phyloP scores from a whole-genome alignment of 139 green algal genomes.

The Deuterostichococcus epilithicus region DNA sequence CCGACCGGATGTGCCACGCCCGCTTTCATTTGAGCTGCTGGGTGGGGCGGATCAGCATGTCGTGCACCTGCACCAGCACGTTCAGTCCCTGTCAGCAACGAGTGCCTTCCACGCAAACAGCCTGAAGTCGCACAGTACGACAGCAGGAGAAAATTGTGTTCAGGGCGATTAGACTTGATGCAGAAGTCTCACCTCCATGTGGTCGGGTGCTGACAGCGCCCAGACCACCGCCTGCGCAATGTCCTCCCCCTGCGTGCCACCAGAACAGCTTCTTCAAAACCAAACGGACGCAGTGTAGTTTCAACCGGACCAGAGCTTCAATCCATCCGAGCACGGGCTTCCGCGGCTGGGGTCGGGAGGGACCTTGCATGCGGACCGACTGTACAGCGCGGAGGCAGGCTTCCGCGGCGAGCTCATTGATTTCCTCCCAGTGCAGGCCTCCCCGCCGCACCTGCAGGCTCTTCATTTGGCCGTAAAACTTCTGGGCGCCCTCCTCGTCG shows the following conservation, averaged over 20 bases:
- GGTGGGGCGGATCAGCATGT: constrained; percentile 57
- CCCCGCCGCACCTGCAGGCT: not conserved
- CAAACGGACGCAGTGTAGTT: too few relatives aligned
- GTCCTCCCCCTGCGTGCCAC: constrained; percentile 53
- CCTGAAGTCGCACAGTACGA: too few relatives aligned
- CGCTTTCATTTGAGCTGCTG: constrained; percentile 51
- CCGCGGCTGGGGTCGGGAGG: too few relatives aligned
- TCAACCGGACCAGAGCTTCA: too few relatives aligned
- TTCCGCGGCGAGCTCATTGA: too few relatives aligned
- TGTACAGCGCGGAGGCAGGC: not conserved
- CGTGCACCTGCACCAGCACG: constrained; percentile 57
- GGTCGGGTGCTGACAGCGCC: constrained; percentile 50
- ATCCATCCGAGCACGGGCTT: too few relatives aligned
- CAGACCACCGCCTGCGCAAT: constrained; percentile 61
- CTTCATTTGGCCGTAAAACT: constrained; percentile 14
- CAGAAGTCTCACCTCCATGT: constrained; percentile 46
- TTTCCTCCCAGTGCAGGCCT: not conserved
- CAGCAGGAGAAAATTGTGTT: too few relatives aligned
- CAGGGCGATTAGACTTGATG: too few relatives aligned
- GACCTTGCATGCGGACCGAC: too few relatives aligned
- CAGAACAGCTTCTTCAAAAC: constrained; percentile 16
- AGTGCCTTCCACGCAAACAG: too few relatives aligned
- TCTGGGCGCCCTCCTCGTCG: constrained; percentile 24
- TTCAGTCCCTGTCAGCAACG: too few relatives aligned
- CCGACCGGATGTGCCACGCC: too few relatives aligned